Evolutionary conservation across 1,284 basidiomycete species (phyloP), one percentile per base, ranked within the genome.

Genomic region (Malassezia globosa): DNA sequence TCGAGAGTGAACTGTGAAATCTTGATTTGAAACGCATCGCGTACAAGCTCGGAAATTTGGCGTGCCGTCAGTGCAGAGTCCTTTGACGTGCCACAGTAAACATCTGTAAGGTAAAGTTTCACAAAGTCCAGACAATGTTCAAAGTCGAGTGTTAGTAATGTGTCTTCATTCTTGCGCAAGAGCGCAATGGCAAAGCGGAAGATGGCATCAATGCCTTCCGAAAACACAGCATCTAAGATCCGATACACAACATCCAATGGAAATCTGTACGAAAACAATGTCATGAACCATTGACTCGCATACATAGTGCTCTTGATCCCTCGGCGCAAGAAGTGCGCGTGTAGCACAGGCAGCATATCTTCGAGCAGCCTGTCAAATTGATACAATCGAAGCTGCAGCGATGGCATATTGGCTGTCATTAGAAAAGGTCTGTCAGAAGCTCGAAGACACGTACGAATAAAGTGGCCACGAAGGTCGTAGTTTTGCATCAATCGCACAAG

Each of bases 401-500:
- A 89, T 0, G 92, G 92, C 92, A 97, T 97, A 63, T 97, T 90
- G 5, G 92, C 34, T 50, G 42, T 5, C 5, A 19, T 34, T 7
- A 8, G 37, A n/a, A n/a, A n/a, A n/a, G n/a, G n/a, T n/a, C n/a
- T n/a, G n/a, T n/a, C n/a, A n/a, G n/a, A n/a, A 18, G 13, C 7
- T 13, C 4, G 8, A 11, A 18, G 26, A 7, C 10, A 50, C 48
- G 35, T 36, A 50, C 48, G 90, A 13, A 94, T 77, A 74, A 89
- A 97, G 73, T 96, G 92, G 0, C 89, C 88, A 40, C 92, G 81
- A 2, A 97, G 77, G 69, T 92, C 90, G 72, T 97, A 97, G 4
- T 87, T 84, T 59, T 94, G 79, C 92, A 97, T 97, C n/a, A 97
- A 74, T 47, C 92, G 78, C n/a, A 95, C 88, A 14, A 97, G 79